These are phyloP conservation scores for Meredithiella fracta DNA, from an alignment of 2,329 filamentous ascomycete species.

Conservation along the genomic window DNA sequence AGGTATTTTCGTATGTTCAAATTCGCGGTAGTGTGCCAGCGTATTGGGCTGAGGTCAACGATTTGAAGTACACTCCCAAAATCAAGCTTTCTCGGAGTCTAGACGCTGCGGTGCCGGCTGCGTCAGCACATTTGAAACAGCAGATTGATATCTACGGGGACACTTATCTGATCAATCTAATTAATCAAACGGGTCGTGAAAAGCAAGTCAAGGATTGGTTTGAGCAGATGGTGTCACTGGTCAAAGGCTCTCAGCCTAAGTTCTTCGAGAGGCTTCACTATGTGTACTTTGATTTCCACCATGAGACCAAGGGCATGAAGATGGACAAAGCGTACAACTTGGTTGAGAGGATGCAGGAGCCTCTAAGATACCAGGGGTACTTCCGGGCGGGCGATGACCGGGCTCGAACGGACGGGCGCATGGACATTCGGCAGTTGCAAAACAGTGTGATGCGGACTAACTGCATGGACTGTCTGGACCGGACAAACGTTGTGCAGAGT, in stretches of 20 bases:
- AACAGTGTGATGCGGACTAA: conserved; percentile 89
- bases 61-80: conserved; percentile 76
- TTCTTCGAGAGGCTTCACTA: conserved; percentile 80
- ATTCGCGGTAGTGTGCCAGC: conserved; percentile 91
- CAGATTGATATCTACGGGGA: conserved; percentile 90
- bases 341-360: conserved; percentile 63
- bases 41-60: conserved; percentile 93
- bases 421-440: conserved; percentile 70
- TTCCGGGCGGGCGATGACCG: conserved; percentile 85
- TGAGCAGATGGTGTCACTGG: conserved; percentile 67
- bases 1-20: conserved; percentile 88
- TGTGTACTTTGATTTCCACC: conserved; percentile 96
- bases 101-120: conserved; percentile 62
- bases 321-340: conserved; percentile 85
- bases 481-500: conserved; percentile 94
- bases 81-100: conserved; percentile 65
- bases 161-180: conserved; percentile 91
- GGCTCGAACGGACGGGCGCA: conserved; percentile 42
- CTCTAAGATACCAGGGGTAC: conserved; percentile 66
- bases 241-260: conserved; percentile 54
- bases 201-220: conserved; percentile 81
- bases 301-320: conserved; percentile 84
- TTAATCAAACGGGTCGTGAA: conserved; percentile 91
- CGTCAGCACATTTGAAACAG: conserved; percentile 77
- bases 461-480: conserved; percentile 97